Conservation (phyloP, 2,329 filamentous ascomycete species). For the Pseudogymnoascus sp. region DNA sequence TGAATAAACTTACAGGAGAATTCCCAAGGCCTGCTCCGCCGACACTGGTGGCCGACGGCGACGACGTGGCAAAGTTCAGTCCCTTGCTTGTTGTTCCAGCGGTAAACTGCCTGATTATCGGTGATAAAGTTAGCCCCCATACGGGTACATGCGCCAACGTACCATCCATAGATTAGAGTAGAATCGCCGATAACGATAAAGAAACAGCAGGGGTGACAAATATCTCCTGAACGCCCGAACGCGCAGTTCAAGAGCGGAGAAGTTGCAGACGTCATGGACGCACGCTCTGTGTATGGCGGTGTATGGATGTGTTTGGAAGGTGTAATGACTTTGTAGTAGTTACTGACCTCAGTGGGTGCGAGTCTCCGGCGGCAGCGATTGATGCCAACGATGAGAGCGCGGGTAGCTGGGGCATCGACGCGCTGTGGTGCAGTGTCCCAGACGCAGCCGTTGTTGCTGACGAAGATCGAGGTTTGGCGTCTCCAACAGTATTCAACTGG, state of each 20-base stretch:
- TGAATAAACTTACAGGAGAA: slow-evolving; percentile 42
- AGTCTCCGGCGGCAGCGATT: slow-evolving; percentile 40
- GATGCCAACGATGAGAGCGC: slow-evolving; percentile 52
- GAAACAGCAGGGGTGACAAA: slow-evolving; percentile 16
- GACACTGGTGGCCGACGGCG: slow-evolving; percentile 52
- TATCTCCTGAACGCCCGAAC: slow-evolving; percentile 11
- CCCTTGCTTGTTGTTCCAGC: slow-evolving; percentile 21
- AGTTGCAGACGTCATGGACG: not conserved
- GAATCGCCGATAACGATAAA: slow-evolving; percentile 16
- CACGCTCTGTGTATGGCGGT: not conserved
- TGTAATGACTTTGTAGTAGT: slow-evolving; percentile 2
- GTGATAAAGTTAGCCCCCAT: slow-evolving; percentile 16
- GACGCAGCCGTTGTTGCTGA: slow-evolving; percentile 40
- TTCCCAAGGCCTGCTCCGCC: slow-evolving; percentile 47
- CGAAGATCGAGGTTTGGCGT: slow-evolving; percentile 43
- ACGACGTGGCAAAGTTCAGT: slow-evolving; percentile 47
- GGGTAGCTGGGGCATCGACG: slow-evolving; percentile 37
- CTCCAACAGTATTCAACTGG: slow-evolving; percentile 39
- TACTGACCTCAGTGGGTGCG: slow-evolving; percentile 41
- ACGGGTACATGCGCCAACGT: slow-evolving; percentile 7
- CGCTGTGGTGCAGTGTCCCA: slow-evolving; percentile 34
- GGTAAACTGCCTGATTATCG: slow-evolving; percentile 17
- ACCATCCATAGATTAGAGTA: slow-evolving; percentile 12
- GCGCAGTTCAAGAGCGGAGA: slow-evolving; percentile 12
- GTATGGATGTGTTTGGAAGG: not conserved